Base-by-base conservation (phyloP, 495 filamentous ascomycete species). In the Immersiella caudata region DNA sequence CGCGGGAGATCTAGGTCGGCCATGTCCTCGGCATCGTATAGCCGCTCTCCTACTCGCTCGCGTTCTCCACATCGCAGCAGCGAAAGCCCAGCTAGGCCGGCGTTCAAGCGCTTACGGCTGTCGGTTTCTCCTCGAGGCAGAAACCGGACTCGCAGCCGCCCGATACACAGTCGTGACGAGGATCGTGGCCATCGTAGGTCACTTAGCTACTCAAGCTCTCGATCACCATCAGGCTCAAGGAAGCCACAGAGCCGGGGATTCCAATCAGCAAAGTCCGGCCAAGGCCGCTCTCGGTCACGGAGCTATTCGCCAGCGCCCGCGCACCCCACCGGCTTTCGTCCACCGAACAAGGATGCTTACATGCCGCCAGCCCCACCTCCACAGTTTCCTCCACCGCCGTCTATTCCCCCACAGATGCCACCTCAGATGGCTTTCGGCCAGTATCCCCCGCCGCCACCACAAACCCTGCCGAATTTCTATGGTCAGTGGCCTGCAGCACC, bases 401-500 rank as follows among this genome's bases (percentile, higher is more conserved):
- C 49, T 56, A 64, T 58, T 46, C 67, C 71, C 40, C 73, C 73
- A 56, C 71, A 73, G 35, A 7, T 73, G 62, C 61, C 68, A 35
- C 68, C 75, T 51, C 65, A 65, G 66, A 33, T 46, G 4, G 59
- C 52, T 20, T 70, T 54, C 27, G 62, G 62, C 6, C n/a, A 58
- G 7, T 79, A 72, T 35, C 71, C 69, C 2, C 80, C 79, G 22
- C 85, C 81, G 36, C 80, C 80, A 49, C 83, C 80, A 16, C 84
- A 79, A 29, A 82, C 80, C 16, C 83, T 81, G 16, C 77, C 76
- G 8, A 80, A 81, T 50, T 86, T 83, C 58, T 74, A 79, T 26
- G 84, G 82, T n/a, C 75, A 79, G 55, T 87, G 84, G 85, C 81
- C 79, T 6, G 81, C 83, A 16, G 82, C 83, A 24, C 79, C 78